phyloP scores from a whole-genome alignment of 106 monocot species.

The Gastrodia elata region DNA sequence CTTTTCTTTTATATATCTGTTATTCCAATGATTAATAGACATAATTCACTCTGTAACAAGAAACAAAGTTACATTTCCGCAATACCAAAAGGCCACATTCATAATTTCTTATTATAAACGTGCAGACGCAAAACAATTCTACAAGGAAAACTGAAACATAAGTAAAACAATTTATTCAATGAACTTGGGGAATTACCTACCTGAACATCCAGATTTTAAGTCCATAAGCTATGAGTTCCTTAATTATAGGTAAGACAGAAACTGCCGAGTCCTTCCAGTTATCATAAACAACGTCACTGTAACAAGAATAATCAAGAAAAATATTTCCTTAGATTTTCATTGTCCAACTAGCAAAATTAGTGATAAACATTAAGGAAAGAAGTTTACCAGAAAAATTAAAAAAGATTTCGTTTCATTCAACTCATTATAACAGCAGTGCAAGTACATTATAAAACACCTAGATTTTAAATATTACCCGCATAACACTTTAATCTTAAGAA shows the following conservation, averaged over 20 bases:
- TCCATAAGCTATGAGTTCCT: conserved; percentile 63
- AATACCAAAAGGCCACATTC: neutral
- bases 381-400: neutral
- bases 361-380: neutral
- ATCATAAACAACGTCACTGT: conserved; percentile 50
- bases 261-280: conserved; percentile 77
- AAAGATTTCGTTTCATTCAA: too few relatives aligned
- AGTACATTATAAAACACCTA: too few relatives aligned
- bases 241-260: conserved; percentile 60
- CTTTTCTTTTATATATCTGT: neutral
- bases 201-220: conserved; percentile 99
- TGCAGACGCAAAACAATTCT: neutral
- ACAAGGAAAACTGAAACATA: neutral
- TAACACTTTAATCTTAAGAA: too few relatives aligned
- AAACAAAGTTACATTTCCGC: too few relatives aligned
- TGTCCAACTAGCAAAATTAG: neutral
- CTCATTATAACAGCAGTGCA: too few relatives aligned
- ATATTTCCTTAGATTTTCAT: neutral
- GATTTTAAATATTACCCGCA: too few relatives aligned
- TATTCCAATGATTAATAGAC: neutral
- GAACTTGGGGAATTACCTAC: conserved; percentile 44
- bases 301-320: conserved; percentile 7
- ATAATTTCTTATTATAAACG: neutral
- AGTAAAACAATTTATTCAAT: neutral
- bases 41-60: too few relatives aligned